These are phyloP conservation scores for Pachyrhizus erosus DNA, from an alignment of 306 rosid species.

Conservation along the genomic window DNA sequence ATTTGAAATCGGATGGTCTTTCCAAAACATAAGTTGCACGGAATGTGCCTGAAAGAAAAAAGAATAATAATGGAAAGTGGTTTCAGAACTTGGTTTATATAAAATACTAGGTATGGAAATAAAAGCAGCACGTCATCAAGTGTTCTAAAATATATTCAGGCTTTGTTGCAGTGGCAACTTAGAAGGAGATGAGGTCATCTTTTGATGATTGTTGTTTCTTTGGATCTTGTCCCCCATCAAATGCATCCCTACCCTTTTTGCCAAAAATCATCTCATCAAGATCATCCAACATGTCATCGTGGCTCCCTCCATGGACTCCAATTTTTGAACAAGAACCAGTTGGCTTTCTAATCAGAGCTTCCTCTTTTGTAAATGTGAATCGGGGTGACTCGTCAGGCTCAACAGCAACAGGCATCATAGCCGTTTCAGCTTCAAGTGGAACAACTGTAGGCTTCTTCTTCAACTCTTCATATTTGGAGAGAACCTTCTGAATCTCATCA, in stretches of 20 bases:
- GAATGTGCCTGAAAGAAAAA: too few relatives aligned
- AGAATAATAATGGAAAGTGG: too few relatives aligned
- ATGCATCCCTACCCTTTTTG: conserved; percentile 63
- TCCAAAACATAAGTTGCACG: too few relatives aligned
- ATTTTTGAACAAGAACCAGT: conserved; percentile 59
- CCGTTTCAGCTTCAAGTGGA: conserved; percentile 63
- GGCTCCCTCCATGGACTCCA: conserved; percentile 61
- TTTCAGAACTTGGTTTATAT: too few relatives aligned
- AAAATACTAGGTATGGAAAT: too few relatives aligned
- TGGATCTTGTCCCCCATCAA: conserved; percentile 53
- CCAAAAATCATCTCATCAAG: conserved; percentile 99
- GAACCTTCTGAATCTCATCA: conserved; percentile 83
- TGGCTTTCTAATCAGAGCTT: conserved; percentile 67
- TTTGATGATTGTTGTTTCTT: conserved; percentile 69
- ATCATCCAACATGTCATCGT: conserved; percentile 92
- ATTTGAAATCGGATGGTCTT: too few relatives aligned
- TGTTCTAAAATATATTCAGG: too few relatives aligned
- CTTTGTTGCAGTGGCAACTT: conserved; percentile 36
- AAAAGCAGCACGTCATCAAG: too few relatives aligned
- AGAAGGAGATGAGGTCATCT: conserved; percentile 73
- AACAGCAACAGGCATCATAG: conserved; percentile 70
- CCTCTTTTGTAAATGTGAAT: conserved; percentile 54
- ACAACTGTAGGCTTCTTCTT: conserved; percentile 47
- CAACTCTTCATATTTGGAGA: conserved; percentile 70
- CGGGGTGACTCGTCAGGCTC: conserved; percentile 81